Evolutionary conservation across 164 flowering plant genomes (phyloP), one percentile per base, ranked within the genome.

Genomic region (Kalanchoe fedtschenkoi): DNA sequence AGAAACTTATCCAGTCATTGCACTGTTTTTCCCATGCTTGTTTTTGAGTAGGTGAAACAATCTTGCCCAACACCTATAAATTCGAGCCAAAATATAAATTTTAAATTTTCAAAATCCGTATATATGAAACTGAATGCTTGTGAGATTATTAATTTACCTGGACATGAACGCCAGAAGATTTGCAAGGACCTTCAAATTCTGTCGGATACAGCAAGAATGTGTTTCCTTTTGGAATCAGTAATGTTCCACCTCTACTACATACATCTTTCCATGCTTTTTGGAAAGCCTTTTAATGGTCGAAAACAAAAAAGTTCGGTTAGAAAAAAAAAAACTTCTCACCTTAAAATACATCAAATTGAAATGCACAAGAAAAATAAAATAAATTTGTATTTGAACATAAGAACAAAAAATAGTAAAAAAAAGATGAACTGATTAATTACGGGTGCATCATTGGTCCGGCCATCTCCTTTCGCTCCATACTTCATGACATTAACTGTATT

Each of bases 251-350:
- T 9, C 54, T 47, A 8, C 28, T 21, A 22, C 54, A 47, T 10
- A 47, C 54, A 19, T 47, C 8, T 47, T 47, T 22, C 54, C 54
- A 47, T 22, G 54, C 54, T 47, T 47, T 47, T 29, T 21, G 2
- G 24, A 47, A 47, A 9, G 54, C 54, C 54, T 47, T 28, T 47
- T 47, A n/a, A n/a, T n/a, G n/a, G n/a, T n/a, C n/a, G n/a, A n/a
- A n/a, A n/a, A n/a, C n/a, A n/a, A n/a, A n/a, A n/a, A n/a, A n/a
- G n/a, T n/a, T n/a, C n/a, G n/a, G n/a, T n/a, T n/a, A n/a, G n/a
- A n/a, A n/a, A n/a, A n/a, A n/a, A n/a, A n/a, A n/a, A n/a, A n/a
- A n/a, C n/a, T n/a, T n/a, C n/a, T n/a, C n/a, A n/a, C n/a, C n/a
- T n/a, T n/a, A n/a, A n/a, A n/a, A n/a, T n/a, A n/a, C n/a, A n/a